A percentile compares a stretch with the other conserved stretches of the same genome.
Conservation (phyloP, 179 eudicot genomes). For the Drosera spatulata region DNA sequence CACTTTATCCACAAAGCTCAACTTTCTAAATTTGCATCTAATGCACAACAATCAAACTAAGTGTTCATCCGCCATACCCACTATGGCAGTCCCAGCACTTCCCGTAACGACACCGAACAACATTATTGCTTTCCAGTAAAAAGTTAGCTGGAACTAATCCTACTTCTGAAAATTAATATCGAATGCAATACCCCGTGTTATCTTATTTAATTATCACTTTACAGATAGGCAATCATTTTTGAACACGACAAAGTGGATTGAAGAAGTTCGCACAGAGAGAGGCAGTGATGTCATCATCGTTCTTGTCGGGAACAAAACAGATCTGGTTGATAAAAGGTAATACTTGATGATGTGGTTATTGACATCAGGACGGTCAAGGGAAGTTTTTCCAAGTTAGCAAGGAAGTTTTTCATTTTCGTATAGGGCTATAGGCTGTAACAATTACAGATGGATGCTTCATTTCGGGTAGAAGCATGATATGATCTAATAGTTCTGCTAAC, state of each 20-base stretch:
- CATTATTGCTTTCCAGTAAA: not conserved
- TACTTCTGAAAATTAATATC: not conserved
- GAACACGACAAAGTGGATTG: conserved; percentile 84
- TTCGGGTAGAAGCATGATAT: too few species aligned
- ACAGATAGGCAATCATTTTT: conserved; percentile 77
- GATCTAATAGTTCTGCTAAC: too few species aligned
- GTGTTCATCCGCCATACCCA: too few species aligned
- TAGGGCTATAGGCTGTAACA: too few species aligned
- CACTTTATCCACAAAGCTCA: not conserved
- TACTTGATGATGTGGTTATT: not conserved
- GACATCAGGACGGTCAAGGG: too few species aligned
- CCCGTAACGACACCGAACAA: too few species aligned
- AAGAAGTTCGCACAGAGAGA: conserved; percentile 85
- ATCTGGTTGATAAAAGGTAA: conserved; percentile 81
- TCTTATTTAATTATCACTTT: conserved; percentile 4
- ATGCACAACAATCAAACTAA: too few species aligned
- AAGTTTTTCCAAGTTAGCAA: too few species aligned
- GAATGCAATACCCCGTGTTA: not conserved
- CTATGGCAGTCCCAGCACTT: too few species aligned
- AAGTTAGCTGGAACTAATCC: not conserved
- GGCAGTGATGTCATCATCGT: conserved; percentile 81
- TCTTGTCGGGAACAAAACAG: conserved; percentile 88
- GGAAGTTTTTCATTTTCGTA: too few species aligned
- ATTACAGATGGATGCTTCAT: too few species aligned
- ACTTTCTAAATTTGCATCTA: too few species aligned